A percentile compares a stretch with the other conserved stretches of the same genome.
phyloP scores from a whole-genome alignment of 805 yeast species.

The Ogataea saltuana region DNA sequence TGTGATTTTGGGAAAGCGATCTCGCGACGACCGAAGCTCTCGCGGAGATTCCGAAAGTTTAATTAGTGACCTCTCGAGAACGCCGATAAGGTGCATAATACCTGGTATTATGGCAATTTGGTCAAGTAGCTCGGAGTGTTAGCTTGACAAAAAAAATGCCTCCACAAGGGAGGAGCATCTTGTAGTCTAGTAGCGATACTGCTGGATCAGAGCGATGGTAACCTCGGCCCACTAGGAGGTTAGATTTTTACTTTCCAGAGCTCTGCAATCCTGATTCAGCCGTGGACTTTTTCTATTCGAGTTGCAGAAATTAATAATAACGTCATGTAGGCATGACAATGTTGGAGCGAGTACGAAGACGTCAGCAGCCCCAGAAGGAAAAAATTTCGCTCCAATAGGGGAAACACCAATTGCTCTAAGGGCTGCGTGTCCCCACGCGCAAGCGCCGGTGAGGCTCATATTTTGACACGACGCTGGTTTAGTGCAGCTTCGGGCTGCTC shows the following conservation, averaged over 20 bases:
- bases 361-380: background rate
- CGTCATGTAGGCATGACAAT: background rate
- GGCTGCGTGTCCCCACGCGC: background rate
- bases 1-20: slow-evolving; percentile 1
- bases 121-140: too few relatives aligned
- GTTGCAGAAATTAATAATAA: background rate
- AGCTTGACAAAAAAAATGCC: too few relatives aligned
- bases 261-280: too few relatives aligned
- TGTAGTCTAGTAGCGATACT: too few relatives aligned
- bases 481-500: too few relatives aligned
- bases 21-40: slow-evolving; percentile 6
- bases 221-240: too few relatives aligned
- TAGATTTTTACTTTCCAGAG: too few relatives aligned
- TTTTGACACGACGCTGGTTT: background rate
- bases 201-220: too few relatives aligned
- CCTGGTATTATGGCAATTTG: too few relatives aligned
- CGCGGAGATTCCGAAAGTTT: slow-evolving; percentile 3
- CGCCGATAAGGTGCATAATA: background rate
- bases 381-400: background rate
- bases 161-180: too few relatives aligned
- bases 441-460: background rate
- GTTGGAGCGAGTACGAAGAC: background rate
- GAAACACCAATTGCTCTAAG: background rate
- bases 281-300: too few relatives aligned
- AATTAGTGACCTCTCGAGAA: background rate